Percentiles rank a stretch among this genome's conserved stretches.
phyloP scores from a whole-genome alignment of 768 basidiomycete species.

The Royoungia palumana region DNA sequence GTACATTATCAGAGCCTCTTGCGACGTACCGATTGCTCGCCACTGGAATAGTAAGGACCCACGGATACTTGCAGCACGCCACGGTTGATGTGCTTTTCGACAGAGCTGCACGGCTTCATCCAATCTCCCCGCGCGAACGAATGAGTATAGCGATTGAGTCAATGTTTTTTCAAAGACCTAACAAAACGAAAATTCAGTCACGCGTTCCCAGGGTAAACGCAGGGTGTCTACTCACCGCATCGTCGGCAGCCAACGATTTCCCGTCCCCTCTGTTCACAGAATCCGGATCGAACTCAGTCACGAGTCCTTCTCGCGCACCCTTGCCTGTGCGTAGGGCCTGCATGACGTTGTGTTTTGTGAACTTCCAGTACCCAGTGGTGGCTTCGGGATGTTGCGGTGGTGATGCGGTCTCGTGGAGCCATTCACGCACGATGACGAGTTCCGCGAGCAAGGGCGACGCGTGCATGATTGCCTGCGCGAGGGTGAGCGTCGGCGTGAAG shows the following conservation, averaged over 20 bases:
- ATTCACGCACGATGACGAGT: constrained; percentile 81
- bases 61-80: constrained; percentile 87
- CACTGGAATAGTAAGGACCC: constrained; percentile 80
- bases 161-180: constrained; percentile 82
- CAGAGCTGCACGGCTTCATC: constrained; percentile 84
- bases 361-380: constrained; percentile 79
- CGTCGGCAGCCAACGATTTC: constrained; percentile 64
- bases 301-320: constrained; percentile 45
- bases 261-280: constrained; percentile 60
- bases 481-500: constrained; percentile 73
- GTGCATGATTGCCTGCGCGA: constrained; percentile 71
- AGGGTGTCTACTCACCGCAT: constrained; percentile 53
- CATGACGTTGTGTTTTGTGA: constrained; percentile 73
- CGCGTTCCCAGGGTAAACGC: background rate
- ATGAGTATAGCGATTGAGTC: constrained; percentile 72
- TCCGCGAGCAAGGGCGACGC: constrained; percentile 67
- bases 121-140: constrained; percentile 79
- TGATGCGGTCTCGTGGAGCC: constrained; percentile 78
- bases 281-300: constrained; percentile 79
- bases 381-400: constrained; percentile 62
- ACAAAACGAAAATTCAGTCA: background rate
- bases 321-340: constrained; percentile 55
- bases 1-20: background rate
- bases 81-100: constrained; percentile 79
- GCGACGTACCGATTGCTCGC: constrained; percentile 59